Conservation (phyloP, 2,329 filamentous ascomycete species). For the Metarhizium album region DNA sequence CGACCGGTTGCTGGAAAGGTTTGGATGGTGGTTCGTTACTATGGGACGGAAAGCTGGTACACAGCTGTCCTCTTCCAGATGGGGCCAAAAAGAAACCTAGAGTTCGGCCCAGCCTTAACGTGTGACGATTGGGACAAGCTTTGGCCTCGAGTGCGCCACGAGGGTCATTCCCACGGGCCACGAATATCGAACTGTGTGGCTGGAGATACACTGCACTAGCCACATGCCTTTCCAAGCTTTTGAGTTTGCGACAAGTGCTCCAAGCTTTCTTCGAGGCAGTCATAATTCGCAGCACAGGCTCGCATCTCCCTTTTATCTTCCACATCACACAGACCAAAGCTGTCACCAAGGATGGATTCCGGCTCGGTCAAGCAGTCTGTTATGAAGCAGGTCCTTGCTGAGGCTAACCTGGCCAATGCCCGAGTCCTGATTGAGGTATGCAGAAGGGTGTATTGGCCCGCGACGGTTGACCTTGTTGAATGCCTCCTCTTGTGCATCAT, state of each 20-base stretch:
- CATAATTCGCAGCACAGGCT: not conserved
- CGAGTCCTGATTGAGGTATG: conserved; percentile 57
- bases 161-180: not conserved
- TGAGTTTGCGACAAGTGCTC: not conserved
- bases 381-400: conserved; percentile 52
- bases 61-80: conserved; percentile 15
- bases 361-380: conserved; percentile 48
- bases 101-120: not conserved
- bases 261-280: not conserved
- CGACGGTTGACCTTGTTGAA: not conserved
- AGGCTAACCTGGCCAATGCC: conserved; percentile 58
- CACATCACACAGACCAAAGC: not conserved
- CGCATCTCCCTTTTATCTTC: not conserved
- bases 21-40: not conserved
- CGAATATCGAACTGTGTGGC: not conserved
- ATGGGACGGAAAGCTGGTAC: conserved; percentile 8
- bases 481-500: not conserved
- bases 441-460: conserved; percentile 3
- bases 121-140: not conserved
- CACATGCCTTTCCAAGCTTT: not conserved
- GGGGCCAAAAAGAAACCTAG: conserved; percentile 12
- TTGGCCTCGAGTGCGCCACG: conserved; percentile 3
- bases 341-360: conserved; percentile 41
- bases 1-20: not conserved
- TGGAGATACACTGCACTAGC: not conserved